Base-by-base conservation (phyloP, 306 rosid species). In the Hippophae gyantsensis region DNA sequence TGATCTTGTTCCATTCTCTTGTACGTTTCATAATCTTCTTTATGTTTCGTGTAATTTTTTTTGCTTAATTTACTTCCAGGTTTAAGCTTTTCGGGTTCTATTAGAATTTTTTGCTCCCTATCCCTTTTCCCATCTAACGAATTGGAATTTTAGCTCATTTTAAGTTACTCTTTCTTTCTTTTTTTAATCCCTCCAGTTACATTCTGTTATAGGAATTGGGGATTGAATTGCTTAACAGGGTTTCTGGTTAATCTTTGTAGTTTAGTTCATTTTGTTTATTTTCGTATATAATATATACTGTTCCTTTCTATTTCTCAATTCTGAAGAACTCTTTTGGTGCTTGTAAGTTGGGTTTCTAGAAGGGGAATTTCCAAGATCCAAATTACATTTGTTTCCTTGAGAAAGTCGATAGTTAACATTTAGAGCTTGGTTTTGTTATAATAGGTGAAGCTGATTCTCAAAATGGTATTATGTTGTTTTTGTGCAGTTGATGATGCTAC, bases 1-100 rank as follows among this genome's bases (percentile, higher is more conserved):
- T 93, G 94, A 82, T 86, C 86, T 77, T 86, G 78, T 93, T 93
- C 69, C 99, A 93, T 71, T 50, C 63, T 62, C 76, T 93, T 90
- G 99, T 93, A 76, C 82, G 84, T 66, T 74, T 76, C 59, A 9
- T 0, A 27, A 68, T 8, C 27, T 52, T 6, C 13, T 52, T 25
- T 38, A 49, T 55, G 69, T 58, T 65, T 18, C 23, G 10, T 1
- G 38, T 4, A 32, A 38, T 12, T 10, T 47, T 3, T 42, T 7
- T 42, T 7, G 43, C 51, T 9, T 10, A 11, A 42, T 12, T 46
- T 42, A 52, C 41, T 56, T 13, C 27, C 52, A 52, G 42, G 41
- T 58, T 53, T 68, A 3, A 9, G 10, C 13, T 42, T 61, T 45
- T 40, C n/a, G 63, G 63, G 66, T 58, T 61, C 38, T 32, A 32